Percentiles rank a stretch among this genome's conserved stretches.
These are phyloP conservation scores for Talaromyces marneffei DNA, from an alignment of 2,329 filamentous ascomycete genomes.

Conservation along the genomic window DNA sequence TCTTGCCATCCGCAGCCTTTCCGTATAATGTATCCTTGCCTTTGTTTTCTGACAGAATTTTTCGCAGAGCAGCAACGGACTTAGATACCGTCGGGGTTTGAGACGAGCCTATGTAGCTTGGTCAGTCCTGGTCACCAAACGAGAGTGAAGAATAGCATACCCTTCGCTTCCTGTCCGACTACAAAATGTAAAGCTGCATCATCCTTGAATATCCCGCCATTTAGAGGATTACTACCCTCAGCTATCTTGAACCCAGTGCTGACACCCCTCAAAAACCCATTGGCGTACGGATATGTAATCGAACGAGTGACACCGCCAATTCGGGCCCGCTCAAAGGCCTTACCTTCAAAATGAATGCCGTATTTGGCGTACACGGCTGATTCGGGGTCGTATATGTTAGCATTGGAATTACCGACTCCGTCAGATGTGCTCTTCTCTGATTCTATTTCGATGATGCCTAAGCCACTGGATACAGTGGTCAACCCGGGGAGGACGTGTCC, in stretches of 20 bases:
- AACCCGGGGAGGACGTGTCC: conserved; percentile 58
- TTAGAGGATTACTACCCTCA: conserved; percentile 43
- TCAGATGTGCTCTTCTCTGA: conserved; percentile 46
- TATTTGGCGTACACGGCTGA: conserved; percentile 40
- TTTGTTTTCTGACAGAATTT: conserved; percentile 31
- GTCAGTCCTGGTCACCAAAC: neutral
- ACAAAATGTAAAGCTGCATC: conserved; percentile 53
- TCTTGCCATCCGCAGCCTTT: conserved; percentile 30
- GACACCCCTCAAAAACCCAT: conserved; percentile 49
- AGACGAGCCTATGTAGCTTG: conserved; percentile 4
- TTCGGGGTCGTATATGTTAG: conserved; percentile 42
- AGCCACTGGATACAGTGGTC: conserved; percentile 54
- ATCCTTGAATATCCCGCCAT: conserved; percentile 46
- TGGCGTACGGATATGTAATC: conserved; percentile 51
- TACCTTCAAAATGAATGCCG: conserved; percentile 43
- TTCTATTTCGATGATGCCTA: conserved; percentile 61
- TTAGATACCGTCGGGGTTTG: conserved; percentile 27
- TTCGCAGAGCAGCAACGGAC: conserved; percentile 29
- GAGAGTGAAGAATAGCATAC: conserved; percentile 6
- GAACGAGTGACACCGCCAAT: conserved; percentile 55
- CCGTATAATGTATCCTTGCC: conserved; percentile 36
- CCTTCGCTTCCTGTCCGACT: conserved; percentile 34
- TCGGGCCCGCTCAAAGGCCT: conserved; percentile 51
- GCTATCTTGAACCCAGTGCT: conserved; percentile 55
- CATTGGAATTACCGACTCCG: conserved; percentile 48